These are phyloP conservation scores for Podospora bellae-mahoneyi DNA, from an alignment of 495 filamentous ascomycete genomes.

Conservation along the genomic window DNA sequence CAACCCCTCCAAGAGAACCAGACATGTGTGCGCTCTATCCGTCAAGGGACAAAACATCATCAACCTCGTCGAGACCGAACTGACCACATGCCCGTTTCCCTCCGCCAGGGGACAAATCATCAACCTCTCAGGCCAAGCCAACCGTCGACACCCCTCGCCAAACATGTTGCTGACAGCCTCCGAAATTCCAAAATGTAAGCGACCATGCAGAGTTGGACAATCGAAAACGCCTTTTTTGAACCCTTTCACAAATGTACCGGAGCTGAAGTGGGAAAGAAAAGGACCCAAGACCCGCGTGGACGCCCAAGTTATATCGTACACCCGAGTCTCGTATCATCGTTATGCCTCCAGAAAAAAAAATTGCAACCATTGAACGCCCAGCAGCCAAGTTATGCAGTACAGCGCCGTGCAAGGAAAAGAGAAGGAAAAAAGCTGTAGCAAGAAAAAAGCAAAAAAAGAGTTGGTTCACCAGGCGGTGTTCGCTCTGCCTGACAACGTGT, in stretches of 20 bases:
- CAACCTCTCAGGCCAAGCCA: neutral
- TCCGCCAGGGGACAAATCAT: neutral
- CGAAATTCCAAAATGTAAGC: neutral
- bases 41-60: neutral
- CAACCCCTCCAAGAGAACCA: neutral
- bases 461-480: neutral
- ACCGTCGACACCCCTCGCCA: neutral
- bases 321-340: conserved; percentile 1
- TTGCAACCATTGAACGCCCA: conserved; percentile 17
- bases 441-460: neutral
- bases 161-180: neutral
- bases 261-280: neutral
- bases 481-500: neutral
- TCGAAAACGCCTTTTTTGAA: conserved; percentile 4
- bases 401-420: conserved; percentile 8
- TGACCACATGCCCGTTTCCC: neutral
- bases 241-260: conserved; percentile 5
- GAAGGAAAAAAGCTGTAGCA: conserved; percentile 8
- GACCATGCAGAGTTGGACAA: conserved; percentile 4
- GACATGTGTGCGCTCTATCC: neutral
- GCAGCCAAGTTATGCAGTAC: conserved; percentile 19
- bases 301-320: neutral
- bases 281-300: neutral
- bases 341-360: neutral
- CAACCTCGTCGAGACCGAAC: neutral